phyloP scores from a whole-genome alignment of 768 basidiomycete species.

The Russula compacta region DNA sequence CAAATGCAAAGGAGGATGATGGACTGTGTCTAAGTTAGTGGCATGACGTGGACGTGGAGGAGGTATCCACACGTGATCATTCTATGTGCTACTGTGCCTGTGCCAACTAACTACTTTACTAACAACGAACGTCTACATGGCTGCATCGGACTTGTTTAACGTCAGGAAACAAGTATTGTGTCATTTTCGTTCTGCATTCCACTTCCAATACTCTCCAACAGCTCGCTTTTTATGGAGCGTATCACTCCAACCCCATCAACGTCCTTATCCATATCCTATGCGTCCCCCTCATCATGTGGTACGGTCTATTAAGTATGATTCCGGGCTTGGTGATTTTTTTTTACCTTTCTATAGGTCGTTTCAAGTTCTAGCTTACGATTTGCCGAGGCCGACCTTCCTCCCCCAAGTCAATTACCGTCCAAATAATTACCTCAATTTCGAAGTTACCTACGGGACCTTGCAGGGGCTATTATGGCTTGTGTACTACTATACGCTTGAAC shows the following conservation, averaged over 20 bases:
- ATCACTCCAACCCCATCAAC: slow-evolving; percentile 79
- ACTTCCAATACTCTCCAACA: slow-evolving; percentile 26
- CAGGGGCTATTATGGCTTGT: slow-evolving; percentile 47
- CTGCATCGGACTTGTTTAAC: slow-evolving; percentile 40
- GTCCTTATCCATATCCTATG: slow-evolving; percentile 78
- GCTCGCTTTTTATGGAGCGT: slow-evolving; percentile 91
- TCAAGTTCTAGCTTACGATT: slow-evolving; percentile 40
- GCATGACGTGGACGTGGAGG: slow-evolving; percentile 2
- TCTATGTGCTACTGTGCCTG: not conserved
- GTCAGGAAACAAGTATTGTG: slow-evolving; percentile 57
- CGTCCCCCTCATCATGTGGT: slow-evolving; percentile 83
- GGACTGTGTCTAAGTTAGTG: not conserved
- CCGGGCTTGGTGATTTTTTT: not conserved
- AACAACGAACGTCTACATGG: slow-evolving; percentile 22
- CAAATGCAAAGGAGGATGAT: not conserved
- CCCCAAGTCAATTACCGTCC: slow-evolving; percentile 43
- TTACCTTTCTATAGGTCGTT: slow-evolving; percentile 43
- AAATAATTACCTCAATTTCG: slow-evolving; percentile 58
- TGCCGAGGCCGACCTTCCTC: slow-evolving; percentile 30
- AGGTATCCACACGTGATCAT: slow-evolving; percentile 3
- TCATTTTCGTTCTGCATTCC: not conserved
- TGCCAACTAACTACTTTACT: not conserved
- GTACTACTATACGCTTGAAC: slow-evolving; percentile 81
- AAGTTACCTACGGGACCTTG: slow-evolving; percentile 58
- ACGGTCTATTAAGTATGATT: slow-evolving; percentile 13